Percentiles rank a stretch among this genome's conserved stretches.
Conservation (phyloP, 176 grass and related monocot genomes). For the Ampelocalamus luodianensis region DNA sequence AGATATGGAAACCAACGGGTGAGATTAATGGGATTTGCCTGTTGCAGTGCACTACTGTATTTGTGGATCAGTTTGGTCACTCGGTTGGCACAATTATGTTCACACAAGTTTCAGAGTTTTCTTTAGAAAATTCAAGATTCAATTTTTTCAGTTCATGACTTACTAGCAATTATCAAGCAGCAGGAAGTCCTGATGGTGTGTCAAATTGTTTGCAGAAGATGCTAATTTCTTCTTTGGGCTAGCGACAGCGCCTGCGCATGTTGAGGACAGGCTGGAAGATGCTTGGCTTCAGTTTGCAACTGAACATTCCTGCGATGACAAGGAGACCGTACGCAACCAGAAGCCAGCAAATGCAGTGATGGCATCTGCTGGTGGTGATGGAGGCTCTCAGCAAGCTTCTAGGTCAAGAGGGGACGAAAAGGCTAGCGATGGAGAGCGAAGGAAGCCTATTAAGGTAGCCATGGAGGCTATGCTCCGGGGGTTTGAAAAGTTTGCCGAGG, state of each 20-base stretch:
- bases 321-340: constrained; percentile 5
- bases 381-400: constrained; percentile 66
- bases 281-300: constrained; percentile 86
- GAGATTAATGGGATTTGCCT: background rate
- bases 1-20: background rate
- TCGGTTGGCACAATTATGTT: background rate
- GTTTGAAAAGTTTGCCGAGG: constrained; percentile 64
- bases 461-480: constrained; percentile 91
- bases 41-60: background rate
- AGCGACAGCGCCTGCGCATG: constrained; percentile 84
- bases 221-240: constrained; percentile 89
- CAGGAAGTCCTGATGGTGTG: constrained; percentile 2
- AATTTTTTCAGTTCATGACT: background rate
- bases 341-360: constrained; percentile 57
- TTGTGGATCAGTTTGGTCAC: background rate
- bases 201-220: constrained; percentile 44
- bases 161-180: background rate
- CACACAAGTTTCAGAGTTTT: background rate
- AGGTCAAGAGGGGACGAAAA: constrained; percentile 13
- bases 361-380: constrained; percentile 65
- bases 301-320: constrained; percentile 41
- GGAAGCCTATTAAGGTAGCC: constrained; percentile 69
- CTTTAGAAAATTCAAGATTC: background rate
- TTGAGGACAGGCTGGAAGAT: constrained; percentile 84
- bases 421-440: constrained; percentile 17